A percentile compares a stretch with the other conserved stretches of the same genome.
Conservation (phyloP, 345 rosid genomes). For the Melastoma malabathricum region DNA sequence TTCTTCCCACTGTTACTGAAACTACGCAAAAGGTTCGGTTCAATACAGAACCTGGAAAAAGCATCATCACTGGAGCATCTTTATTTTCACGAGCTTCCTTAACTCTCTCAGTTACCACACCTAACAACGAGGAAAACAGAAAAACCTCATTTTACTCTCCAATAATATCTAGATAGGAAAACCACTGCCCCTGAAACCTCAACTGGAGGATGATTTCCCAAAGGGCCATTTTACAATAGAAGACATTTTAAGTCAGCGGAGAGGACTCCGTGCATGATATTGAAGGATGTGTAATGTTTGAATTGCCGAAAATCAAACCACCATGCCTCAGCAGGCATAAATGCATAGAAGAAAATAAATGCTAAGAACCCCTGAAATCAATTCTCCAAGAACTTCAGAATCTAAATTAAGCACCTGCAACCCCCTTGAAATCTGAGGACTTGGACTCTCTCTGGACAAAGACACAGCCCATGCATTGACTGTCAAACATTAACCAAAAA, state of each 20-base stretch:
- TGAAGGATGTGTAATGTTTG: no score
- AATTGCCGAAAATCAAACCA: no score
- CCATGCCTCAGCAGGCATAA: no score
- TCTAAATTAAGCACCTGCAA: constrained; percentile 49
- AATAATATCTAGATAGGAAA: no score
- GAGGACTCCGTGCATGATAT: no score
- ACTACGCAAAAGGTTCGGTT: no score
- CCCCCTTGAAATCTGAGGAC: constrained; percentile 89
- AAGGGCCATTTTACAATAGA: no score
- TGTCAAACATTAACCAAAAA: constrained; percentile 20
- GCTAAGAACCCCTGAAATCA: background rate
- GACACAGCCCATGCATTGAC: constrained; percentile 98
- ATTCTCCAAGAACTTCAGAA: background rate
- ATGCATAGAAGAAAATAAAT: background rate
- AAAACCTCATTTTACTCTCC: no score
- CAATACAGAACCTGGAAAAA: constrained; percentile 54
- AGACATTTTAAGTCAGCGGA: no score
- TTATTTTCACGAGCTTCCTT: constrained; percentile 56
- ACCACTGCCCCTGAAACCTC: no score
- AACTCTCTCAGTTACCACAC: constrained; percentile 81
- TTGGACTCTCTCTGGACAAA: constrained; percentile 94
- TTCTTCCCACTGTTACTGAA: no score
- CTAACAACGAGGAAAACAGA: constrained; percentile 19
- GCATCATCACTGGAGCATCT: constrained; percentile 82
- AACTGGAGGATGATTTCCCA: no score